Percentiles rank a stretch among this genome's conserved stretches.
Conservation (phyloP, 179 eudicot genomes). For the Patellifolia procumbens region DNA sequence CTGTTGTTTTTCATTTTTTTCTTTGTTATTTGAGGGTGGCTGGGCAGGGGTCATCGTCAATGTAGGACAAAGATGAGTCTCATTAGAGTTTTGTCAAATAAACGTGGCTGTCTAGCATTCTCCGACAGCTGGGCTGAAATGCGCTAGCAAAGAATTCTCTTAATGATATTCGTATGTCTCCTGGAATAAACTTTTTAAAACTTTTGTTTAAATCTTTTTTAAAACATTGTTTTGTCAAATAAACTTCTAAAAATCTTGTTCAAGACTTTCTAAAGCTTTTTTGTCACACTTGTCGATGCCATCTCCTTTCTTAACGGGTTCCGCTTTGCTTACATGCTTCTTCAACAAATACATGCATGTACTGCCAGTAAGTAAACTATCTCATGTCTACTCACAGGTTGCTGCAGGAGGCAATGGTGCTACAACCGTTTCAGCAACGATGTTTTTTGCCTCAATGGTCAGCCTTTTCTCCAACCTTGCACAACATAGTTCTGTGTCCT, state of each 20-base stretch:
- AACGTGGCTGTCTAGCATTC: background rate
- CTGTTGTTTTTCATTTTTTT: background rate
- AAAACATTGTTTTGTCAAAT: too few species aligned
- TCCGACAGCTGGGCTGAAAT: background rate
- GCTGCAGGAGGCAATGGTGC: constrained; percentile 86
- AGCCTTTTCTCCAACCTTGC: constrained; percentile 6
- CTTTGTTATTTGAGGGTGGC: too few species aligned
- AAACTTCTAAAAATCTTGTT: too few species aligned
- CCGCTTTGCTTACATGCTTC: background rate
- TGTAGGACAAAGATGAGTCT: background rate
- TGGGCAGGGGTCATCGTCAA: background rate
- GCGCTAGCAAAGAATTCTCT: background rate
- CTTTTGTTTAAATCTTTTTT: too few species aligned
- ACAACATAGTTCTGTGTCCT: background rate
- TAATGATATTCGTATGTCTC: background rate
- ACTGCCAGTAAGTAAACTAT: background rate
- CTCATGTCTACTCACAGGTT: constrained; percentile 47
- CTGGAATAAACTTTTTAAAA: too few species aligned
- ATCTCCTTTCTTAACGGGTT: too few species aligned
- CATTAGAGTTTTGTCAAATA: background rate
- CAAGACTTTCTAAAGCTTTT: too few species aligned
- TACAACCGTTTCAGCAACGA: constrained; percentile 96
- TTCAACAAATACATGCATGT: background rate
- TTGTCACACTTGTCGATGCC: too few species aligned
- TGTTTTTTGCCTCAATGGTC: constrained; percentile 92